Evolutionary conservation across 768 basidiomycete genomes (phyloP), one percentile per base, ranked within the genome.

Genomic region (Podaxis sp.): DNA sequence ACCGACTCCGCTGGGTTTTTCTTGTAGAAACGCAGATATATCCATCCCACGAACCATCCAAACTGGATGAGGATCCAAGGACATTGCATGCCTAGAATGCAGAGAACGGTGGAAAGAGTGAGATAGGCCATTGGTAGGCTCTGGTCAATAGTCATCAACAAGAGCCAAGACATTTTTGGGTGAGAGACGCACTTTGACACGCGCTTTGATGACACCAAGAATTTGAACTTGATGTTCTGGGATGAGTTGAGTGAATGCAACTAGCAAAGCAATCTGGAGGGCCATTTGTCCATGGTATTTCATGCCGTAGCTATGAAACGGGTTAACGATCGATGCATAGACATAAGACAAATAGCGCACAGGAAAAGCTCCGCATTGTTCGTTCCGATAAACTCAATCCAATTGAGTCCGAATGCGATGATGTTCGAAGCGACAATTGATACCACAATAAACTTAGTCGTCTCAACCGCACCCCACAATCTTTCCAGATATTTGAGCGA

Each of bases 171-270:
- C 13, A 46, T 22, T 15, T 22, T 15, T 13, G 10, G 54, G 1
- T 30, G 6, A 54, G 22, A 57, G 52, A 69, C 77, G 37, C 46
- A 92, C 96, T 87, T 99, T 99, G 68, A 99, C 96, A 61, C 94
- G 86, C 52, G 90, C 83, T 74, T 87, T 93, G 66, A 94, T 70
- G 51, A 93, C 76, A 37, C 95, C 95, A 63, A 99, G 80, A 17
- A 99, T 71, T 73, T 99, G 97, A 13, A 99, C 88, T 75, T 99
- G 96, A 70, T 99, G 96, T 75, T 99, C 97, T 36, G 96, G 96
- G 67, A 99, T 99, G 59, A 97, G 76, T 74, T 99, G 97, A 3
- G 96, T 99, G 76, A 98, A 98, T 5, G 96, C 96, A 59, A 99
- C 97, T 38, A 99, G 80, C 65, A 96, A 80, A 2, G 89, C 90